A percentile compares a stretch with the other conserved stretches of the same genome.
These are phyloP conservation scores for Sporobolus alterniflorus DNA, from an alignment of 202 grass and related monocot species.

Conservation along the genomic window DNA sequence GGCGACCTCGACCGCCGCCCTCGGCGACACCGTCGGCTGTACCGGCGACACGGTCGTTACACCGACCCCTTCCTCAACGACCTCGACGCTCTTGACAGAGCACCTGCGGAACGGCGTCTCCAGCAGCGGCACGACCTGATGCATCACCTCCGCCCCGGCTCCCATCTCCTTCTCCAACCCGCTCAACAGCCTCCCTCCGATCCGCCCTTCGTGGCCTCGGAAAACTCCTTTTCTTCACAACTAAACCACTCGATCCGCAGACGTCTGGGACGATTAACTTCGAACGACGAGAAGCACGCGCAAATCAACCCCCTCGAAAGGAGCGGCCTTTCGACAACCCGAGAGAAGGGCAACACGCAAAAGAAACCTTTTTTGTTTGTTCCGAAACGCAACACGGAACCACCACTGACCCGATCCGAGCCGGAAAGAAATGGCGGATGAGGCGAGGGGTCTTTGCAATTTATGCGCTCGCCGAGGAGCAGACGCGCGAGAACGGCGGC, in stretches of 20 bases:
- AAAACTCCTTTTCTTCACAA: background rate
- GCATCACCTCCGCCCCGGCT: conserved; percentile 71
- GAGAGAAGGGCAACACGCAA: background rate
- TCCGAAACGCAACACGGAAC: conserved; percentile 9
- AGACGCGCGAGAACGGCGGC: conserved; percentile 10
- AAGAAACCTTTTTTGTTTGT: background rate
- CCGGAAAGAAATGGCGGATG: conserved; percentile 21
- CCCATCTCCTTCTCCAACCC: conserved; percentile 63
- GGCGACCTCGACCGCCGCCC: conserved; percentile 33
- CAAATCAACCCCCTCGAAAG: conserved; percentile 22
- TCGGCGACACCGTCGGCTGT: conserved; percentile 30
- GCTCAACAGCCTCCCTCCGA: conserved; percentile 15
- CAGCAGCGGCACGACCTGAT: conserved; percentile 63
- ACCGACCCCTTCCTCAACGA: conserved; percentile 42
- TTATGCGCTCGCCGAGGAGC: conserved; percentile 24
- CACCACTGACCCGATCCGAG: conserved; percentile 30
- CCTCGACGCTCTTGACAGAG: conserved; percentile 48
- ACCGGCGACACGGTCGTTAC: conserved; percentile 33
- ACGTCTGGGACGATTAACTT: background rate
- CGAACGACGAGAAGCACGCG: background rate
- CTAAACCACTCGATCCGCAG: conserved; percentile 5
- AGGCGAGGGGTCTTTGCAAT: conserved; percentile 8
- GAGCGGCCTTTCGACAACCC: conserved; percentile 26
- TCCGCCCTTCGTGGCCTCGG: conserved; percentile 17
- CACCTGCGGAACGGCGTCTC: conserved; percentile 53